Percentiles rank a stretch among this genome's conserved stretches.
Conservation (phyloP, 768 basidiomycete species). For the Tulasnella sp. region DNA sequence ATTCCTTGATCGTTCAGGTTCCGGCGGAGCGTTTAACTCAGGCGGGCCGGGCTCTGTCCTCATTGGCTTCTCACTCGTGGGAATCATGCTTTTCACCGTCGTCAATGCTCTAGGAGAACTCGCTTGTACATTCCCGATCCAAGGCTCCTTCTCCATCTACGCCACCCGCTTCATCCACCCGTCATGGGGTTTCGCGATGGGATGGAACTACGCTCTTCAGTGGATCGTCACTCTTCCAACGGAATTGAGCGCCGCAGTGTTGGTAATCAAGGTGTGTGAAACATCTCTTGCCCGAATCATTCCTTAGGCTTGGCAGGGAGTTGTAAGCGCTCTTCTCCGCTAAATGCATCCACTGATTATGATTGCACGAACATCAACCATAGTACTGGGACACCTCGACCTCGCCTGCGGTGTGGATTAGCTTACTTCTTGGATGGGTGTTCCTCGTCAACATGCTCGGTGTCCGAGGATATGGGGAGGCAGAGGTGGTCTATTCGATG, state of each 20-base stretch:
- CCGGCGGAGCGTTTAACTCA: too few species aligned
- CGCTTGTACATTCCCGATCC: conserved; percentile 66
- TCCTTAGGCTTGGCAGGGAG: too few species aligned
- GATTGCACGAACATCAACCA: too few species aligned
- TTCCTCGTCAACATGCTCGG: conserved; percentile 58
- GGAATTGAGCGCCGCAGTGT: conserved; percentile 26
- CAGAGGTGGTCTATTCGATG: conserved; percentile 55
- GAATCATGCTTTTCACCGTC: too few species aligned
- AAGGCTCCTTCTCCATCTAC: conserved; percentile 67
- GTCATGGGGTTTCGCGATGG: conserved; percentile 25
- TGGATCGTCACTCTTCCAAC: conserved; percentile 31
- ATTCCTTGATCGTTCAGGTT: too few species aligned
- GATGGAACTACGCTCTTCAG: conserved; percentile 30
- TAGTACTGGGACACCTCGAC: conserved; percentile 20
- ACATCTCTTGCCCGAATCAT: too few species aligned
- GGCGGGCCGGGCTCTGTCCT: too few species aligned
- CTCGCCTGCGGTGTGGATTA: conserved; percentile 33
- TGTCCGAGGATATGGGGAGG: conserved; percentile 62
- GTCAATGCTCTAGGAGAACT: too few species aligned
- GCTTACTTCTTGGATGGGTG: conserved; percentile 45
- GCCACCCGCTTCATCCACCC: conserved; percentile 24
- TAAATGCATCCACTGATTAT: too few species aligned
- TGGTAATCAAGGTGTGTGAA: too few species aligned
- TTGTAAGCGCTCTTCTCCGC: too few species aligned
- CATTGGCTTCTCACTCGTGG: too few species aligned